These are phyloP conservation scores for Boechera retrofracta DNA, from an alignment of 345 rosid genomes.

Conservation along the genomic window DNA sequence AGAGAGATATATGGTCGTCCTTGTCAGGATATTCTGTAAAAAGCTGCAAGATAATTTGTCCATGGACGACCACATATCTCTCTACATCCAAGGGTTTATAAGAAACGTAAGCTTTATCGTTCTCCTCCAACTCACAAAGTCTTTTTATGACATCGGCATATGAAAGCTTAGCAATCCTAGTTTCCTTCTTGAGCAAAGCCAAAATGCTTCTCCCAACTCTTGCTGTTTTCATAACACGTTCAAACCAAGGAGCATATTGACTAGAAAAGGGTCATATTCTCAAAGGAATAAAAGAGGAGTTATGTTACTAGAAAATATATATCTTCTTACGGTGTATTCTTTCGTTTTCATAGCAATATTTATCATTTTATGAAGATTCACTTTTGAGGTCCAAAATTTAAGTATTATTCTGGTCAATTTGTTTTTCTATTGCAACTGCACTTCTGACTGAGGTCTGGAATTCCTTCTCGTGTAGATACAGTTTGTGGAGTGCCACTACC, in stretches of 20 bases:
- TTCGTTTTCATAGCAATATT: too few species aligned
- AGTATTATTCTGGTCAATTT: too few species aligned
- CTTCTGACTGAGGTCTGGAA: too few species aligned
- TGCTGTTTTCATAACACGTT: slow-evolving; percentile 71
- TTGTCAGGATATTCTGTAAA: slow-evolving; percentile 68
- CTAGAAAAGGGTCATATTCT: too few species aligned
- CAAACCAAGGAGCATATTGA: slow-evolving; percentile 74
- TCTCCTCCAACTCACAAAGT: slow-evolving; percentile 54
- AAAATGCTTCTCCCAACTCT: slow-evolving; percentile 66
- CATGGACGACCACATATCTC: slow-evolving; percentile 77
- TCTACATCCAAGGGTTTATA: slow-evolving; percentile 57
- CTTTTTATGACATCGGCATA: slow-evolving; percentile 56
- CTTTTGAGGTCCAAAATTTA: too few species aligned
- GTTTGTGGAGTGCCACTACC: too few species aligned
- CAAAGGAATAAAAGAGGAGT: too few species aligned
- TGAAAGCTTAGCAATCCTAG: slow-evolving; percentile 62
- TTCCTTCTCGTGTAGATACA: too few species aligned
- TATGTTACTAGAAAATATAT: too few species aligned
- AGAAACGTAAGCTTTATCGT: slow-evolving; percentile 61
- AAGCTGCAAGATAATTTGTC: slow-evolving; percentile 68
- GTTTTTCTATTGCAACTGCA: too few species aligned
- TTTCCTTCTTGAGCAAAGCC: slow-evolving; percentile 61
- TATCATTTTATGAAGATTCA: too few species aligned
- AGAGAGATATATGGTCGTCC: slow-evolving; percentile 67
- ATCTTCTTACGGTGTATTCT: too few species aligned